Conservation (phyloP, 768 basidiomycete genomes). For the Suillus spraguei region DNA sequence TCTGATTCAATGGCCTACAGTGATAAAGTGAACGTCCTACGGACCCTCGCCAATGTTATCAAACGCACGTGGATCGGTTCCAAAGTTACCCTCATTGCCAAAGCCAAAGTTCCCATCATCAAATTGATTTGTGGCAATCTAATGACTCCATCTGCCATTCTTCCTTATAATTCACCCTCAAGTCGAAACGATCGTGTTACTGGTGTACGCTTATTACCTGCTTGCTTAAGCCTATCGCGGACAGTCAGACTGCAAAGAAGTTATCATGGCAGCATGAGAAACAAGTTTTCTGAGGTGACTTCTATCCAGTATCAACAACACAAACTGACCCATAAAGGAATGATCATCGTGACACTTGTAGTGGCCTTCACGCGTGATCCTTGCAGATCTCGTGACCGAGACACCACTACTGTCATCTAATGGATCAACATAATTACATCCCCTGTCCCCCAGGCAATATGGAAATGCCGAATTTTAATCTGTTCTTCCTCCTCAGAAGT, state of each 20-base stretch:
- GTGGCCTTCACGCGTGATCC: neutral
- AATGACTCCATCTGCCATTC: neutral
- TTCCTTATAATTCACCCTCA: neutral
- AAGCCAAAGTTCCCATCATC: constrained; percentile 95
- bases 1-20: constrained; percentile 73
- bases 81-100: constrained; percentile 85
- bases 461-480: neutral
- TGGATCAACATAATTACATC: neutral
- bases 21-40: constrained; percentile 69
- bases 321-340: neutral
- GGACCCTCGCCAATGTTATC: constrained; percentile 76
- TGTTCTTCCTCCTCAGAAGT: neutral
- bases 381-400: neutral
- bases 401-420: neutral
- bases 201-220: neutral
- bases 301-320: neutral
- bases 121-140: constrained; percentile 78
- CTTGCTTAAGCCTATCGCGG: neutral
- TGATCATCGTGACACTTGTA: neutral
- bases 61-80: constrained; percentile 75
- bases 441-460: neutral
- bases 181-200: neutral
- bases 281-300: neutral
- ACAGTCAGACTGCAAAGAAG: neutral
- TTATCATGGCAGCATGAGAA: neutral